phyloP scores from a whole-genome alignment of 2,329 filamentous ascomycete genomes.

The Rugonectria rugulosa region DNA sequence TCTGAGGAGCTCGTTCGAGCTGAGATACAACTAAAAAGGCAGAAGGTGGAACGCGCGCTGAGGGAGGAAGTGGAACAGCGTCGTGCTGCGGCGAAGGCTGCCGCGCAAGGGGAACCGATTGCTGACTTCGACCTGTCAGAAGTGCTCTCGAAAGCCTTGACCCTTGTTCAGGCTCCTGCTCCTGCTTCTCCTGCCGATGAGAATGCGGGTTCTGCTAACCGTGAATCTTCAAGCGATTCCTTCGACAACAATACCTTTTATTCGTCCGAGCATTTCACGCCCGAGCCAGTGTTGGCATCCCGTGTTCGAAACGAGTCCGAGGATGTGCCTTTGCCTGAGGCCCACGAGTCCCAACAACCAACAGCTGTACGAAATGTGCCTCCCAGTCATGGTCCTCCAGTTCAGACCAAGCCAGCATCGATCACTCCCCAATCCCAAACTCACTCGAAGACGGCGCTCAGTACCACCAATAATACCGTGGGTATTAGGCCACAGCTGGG shows the following conservation, averaged over 20 bases:
- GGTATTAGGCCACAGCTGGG: conserved; percentile 24
- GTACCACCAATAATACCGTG: conserved; percentile 16
- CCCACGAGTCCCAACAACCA: conserved; percentile 21
- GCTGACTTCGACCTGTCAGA: conserved; percentile 76
- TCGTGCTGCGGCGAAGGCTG: conserved; percentile 50
- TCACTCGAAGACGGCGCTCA: conserved; percentile 17
- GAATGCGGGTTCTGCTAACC: conserved; percentile 59
- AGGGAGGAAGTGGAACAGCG: conserved; percentile 78
- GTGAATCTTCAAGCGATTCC: conserved; percentile 75
- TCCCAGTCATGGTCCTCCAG: conserved; percentile 15
- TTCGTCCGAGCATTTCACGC: conserved; percentile 90
- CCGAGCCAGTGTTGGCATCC: conserved; percentile 59
- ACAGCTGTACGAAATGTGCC: conserved; percentile 20
- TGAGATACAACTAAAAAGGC: conserved; percentile 80
- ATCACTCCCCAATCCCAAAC: conserved; percentile 18
- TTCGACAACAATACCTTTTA: conserved; percentile 96
- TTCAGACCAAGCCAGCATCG: conserved; percentile 16
- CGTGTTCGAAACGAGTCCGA: conserved; percentile 56
- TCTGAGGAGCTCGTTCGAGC: conserved; percentile 84
- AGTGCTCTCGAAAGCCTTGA: conserved; percentile 74
- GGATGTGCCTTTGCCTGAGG: conserved; percentile 36
- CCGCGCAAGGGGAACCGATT: conserved; percentile 57
- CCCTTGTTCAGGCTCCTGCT: conserved; percentile 74
- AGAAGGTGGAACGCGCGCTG: conserved; percentile 79
- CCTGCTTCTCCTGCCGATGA: conserved; percentile 65